Evolutionary conservation across 768 basidiomycete genomes (phyloP), one percentile per base, ranked within the genome.

Genomic region (Hygrophorus pudorinus): DNA sequence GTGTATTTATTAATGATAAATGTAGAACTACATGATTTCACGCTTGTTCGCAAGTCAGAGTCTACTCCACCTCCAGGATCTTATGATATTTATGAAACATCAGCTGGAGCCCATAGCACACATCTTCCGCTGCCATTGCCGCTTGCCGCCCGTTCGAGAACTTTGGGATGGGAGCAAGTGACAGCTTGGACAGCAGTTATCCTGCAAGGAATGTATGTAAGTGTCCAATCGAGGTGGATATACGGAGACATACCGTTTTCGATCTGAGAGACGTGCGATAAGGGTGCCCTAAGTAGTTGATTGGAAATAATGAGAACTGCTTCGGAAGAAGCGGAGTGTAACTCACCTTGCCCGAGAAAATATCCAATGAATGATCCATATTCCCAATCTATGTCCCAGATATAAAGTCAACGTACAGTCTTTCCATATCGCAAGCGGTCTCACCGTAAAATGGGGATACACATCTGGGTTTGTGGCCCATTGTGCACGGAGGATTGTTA

Each of bases 151-250:
- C 88, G 73, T 53, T 85, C 85, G 2, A 85, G 68, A 16, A 85
- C 62, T 44, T 57, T 79, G 0, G 88, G 87, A 58, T 90, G 88
- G 11, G 84, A 86, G 52, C 81, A 85, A 6, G 88, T 86, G n/a
- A 90, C 88, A n/a, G 88, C 86, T 61, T 89, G 88, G 3, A 82
- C 81, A 1, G 88, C 87, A 16, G 82, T 76, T 48, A 90, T 80
- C 50, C 84, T 88, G 49, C 37, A 18, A 11, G 29, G 18, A 28
- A 24, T 11, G 38, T 4, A 11, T 28, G 27, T 52, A 42, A 42
- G 39, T 18, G 44, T 48, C 24, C 51, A 33, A 36, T 21, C 16
- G 41, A 13, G 34, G n/a, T 24, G 36, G 36, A 18, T 24, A 37
- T 2, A 28, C 29, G 38, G 7, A 14, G 17, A 35, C 71, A 33